Evolutionary conservation across 2,329 filamentous ascomycete genomes (phyloP), one percentile per base, ranked within the genome.

Genomic region (Penicillium sp.): DNA sequence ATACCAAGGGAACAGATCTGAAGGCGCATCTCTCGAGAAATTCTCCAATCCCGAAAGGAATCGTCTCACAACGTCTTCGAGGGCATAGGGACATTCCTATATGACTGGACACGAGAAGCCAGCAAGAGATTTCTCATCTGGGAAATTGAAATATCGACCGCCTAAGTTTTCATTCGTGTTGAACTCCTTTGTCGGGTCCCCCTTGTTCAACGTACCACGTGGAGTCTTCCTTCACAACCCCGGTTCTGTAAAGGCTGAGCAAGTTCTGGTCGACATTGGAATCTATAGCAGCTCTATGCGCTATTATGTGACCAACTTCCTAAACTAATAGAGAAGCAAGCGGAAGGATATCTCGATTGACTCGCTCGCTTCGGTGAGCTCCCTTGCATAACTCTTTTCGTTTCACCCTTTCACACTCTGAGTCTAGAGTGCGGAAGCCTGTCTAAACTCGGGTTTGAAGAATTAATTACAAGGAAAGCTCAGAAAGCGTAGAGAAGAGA

Each of bases 51-150:
- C 43, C 19, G 15, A 26, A 21, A 56, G 38, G 51, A 52, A 8
- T 13, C 47, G 17, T 53, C 28, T 54, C 54, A 58, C 6, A 39
- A 8, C 1, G 15, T 10, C 17, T 48, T 13, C 6, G 56, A 58
- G 5, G 41, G 15, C 48, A 60, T 56, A 6, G 57, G 56, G 6
- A 54, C 56, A 45, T 42, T 49, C 37, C 48, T 37, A 33, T 57
- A 56, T 3, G 41, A 17, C 24, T 53, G 33, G 2, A 44, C 17
- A 19, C 17, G 17, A 19, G 17, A 44, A 3, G 44, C 22, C 13
- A 53, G 26, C 6, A 57, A 21, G 2, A 57, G 24, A 4, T 38
- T 22, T 2, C 48, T 31, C 13, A 60, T 35, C 32, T 50, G 29
- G 2, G 53, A 53, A 6, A 58, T 48, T 17, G 55, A 41, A 6